A percentile compares a stretch with the other conserved stretches of the same genome.
These are phyloP conservation scores for Dimargaris cristalligena DNA, from an alignment of 192 early-diverging fungal species.

Conservation along the genomic window DNA sequence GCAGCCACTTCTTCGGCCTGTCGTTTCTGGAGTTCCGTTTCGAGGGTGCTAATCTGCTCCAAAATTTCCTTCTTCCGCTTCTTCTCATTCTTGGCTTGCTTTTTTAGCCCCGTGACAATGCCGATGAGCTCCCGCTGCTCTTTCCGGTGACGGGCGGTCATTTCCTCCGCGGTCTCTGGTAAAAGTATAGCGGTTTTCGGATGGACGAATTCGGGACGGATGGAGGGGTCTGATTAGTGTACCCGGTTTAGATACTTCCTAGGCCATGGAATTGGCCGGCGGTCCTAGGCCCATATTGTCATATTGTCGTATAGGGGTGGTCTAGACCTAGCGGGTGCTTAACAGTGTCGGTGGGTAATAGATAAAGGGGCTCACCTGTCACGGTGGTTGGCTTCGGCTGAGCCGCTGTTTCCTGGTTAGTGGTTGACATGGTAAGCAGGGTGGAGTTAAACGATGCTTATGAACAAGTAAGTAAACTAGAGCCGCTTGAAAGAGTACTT, in stretches of 20 bases:
- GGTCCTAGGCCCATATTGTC: background rate
- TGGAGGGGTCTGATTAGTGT: background rate
- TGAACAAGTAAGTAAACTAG: no score
- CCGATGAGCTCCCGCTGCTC: conserved; percentile 59
- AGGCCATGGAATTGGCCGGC: background rate
- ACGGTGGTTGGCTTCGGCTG: no score
- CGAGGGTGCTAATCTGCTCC: conserved; percentile 46
- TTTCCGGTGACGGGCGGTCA: conserved; percentile 52
- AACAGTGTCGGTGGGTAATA: no score
- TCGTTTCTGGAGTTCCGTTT: conserved; percentile 35
- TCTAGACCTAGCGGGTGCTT: no score
- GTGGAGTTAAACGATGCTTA: no score
- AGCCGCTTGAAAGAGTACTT: no score
- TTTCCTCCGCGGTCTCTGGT: conserved; percentile 39
- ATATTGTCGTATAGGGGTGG: no score
- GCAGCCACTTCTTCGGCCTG: conserved; percentile 43
- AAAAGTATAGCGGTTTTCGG: background rate
- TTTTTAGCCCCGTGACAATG: conserved; percentile 55
- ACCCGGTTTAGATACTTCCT: background rate
- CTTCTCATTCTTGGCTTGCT: conserved; percentile 55
- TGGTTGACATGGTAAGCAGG: no score
- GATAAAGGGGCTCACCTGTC: no score
- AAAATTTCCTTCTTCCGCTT: conserved; percentile 83
- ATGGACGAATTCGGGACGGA: background rate
- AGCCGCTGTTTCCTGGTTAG: no score